Base-by-base conservation (phyloP, 2,329 filamentous ascomycete genomes). In the Fusarium sp. region DNA sequence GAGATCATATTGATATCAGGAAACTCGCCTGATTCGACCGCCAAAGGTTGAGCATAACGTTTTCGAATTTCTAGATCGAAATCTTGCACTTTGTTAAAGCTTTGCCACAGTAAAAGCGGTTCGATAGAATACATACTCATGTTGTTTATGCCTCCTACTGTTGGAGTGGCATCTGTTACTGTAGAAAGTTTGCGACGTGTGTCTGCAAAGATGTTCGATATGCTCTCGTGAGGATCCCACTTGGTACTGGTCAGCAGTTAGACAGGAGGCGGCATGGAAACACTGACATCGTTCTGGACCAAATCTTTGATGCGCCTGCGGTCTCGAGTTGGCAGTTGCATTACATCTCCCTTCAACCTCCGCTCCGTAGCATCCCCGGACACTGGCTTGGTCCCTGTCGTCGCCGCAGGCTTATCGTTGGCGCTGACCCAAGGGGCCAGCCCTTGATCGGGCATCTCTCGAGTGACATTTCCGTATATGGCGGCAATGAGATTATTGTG, bases 61-160 rank as follows among this genome's bases (percentile, higher is more conserved):
- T 92, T 92, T 68, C 89, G 85, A 68, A 92, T 92, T 72, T 92
- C 91, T 24, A 92, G 80, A 69, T 92, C 90, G 81, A 90, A 88
- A 75, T 91, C 90, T 91, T 68, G 47, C 47, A 55, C n/a, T 24
- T 28, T 28, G 73, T 79, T 60, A 82, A 75, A 44, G 24, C 18
- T 24, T 20, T 30, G 10, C 33, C 26, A 42, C 16, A 42, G 31
- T 38, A 42, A 24, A 36, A 24, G 13, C 44, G 41, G 16, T 30
- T 22, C 15, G 24, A 24, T 16, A 30, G 22, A 36, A 30, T 36
- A 83, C 91, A 79, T 86, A 94, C 92, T 97, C 86, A 95, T 92
- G 74, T 90, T 94, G 74, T 93, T 95, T 50, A 95, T 87, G 26
- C 92, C 92, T 33, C 90, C 91, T n/a, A 92, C 91, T 78, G 90